Percentiles rank a stretch among this genome's conserved stretches.
phyloP scores from a whole-genome alignment of 2,329 filamentous ascomycete genomes.

The Apiospora saccharicola region DNA sequence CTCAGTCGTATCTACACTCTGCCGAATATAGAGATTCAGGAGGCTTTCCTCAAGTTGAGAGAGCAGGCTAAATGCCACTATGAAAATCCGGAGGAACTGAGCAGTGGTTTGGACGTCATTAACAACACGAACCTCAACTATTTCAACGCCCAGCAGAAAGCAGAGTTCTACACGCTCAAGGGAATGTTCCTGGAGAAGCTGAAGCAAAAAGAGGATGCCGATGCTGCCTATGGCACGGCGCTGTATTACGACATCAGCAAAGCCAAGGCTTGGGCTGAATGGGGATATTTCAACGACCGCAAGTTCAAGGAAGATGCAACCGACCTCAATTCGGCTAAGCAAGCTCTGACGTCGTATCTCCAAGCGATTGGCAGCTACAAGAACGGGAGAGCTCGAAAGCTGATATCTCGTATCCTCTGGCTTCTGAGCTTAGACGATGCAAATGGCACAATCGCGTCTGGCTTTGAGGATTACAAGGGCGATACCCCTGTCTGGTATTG shows the following conservation, averaged over 20 bases:
- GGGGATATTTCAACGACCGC: conserved; percentile 97
- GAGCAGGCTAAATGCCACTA: conserved; percentile 99
- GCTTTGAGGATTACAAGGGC: conserved; percentile 96
- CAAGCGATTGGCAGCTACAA: conserved; percentile 97
- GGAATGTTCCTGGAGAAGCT: conserved; percentile 99
- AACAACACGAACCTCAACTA: conserved; percentile 99
- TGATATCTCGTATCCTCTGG: conserved; percentile 94
- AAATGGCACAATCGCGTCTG: conserved; percentile 80
- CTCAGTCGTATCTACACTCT: conserved; percentile 97
- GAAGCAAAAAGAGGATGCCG: conserved; percentile 87
- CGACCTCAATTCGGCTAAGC: conserved; percentile 84
- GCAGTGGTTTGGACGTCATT: conserved; percentile 93
- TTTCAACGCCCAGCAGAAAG: conserved; percentile 94
- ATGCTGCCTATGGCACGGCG: conserved; percentile 92
- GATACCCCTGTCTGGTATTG: conserved; percentile 99
- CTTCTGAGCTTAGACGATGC: conserved; percentile 91
- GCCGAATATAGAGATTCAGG: conserved; percentile 99
- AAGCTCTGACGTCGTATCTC: conserved; percentile 93
- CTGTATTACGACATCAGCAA: conserved; percentile 95
- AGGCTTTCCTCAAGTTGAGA: conserved; percentile 96
- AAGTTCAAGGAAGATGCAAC: conserved; percentile 91
- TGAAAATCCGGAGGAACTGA: conserved; percentile 91
- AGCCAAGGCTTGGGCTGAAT: conserved; percentile 98
- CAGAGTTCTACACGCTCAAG: conserved; percentile 98
- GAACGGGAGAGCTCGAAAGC: conserved; percentile 93